Evolutionary conservation across 306 rosid species (phyloP).

Genomic region (Vicia villosa): DNA sequence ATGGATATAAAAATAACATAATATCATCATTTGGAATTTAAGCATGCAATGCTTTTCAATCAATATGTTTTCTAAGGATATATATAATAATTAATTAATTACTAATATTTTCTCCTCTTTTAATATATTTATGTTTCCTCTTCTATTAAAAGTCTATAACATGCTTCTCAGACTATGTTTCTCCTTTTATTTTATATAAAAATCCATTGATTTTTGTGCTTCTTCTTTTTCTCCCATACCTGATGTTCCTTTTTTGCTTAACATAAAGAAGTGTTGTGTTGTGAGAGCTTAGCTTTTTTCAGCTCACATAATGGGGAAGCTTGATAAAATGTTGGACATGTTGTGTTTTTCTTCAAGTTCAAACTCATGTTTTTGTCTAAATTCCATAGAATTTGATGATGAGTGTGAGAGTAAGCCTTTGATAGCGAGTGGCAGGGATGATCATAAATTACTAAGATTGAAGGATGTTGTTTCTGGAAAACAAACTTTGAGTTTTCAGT

Average conservation of each 20-base stretch:
- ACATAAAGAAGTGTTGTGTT: not conserved
- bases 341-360: constrained; percentile 64
- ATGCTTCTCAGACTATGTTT: constrained; percentile 40
- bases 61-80: constrained; percentile 24
- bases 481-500: constrained; percentile 80
- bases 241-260: not conserved
- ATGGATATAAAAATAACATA: constrained; percentile 13
- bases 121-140: not conserved
- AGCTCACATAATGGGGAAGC: constrained; percentile 63
- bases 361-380: constrained; percentile 72
- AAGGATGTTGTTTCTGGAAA: constrained; percentile 75
- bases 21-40: constrained; percentile 21
- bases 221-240: constrained; percentile 16
- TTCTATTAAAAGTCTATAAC: not conserved
- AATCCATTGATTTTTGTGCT: constrained; percentile 47
- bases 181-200: constrained; percentile 29
- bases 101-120: not conserved
- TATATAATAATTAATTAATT: not conserved
- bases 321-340: constrained; percentile 58
- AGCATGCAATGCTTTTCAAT: constrained; percentile 35
- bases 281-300: constrained; percentile 11
- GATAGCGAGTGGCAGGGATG: constrained; percentile 43
- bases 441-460: constrained; percentile 51
- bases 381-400: constrained; percentile 54
- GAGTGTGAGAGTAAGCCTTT: constrained; percentile 66